These are phyloP conservation scores for Inga leiocalycina DNA, from an alignment of 306 rosid species.

Conservation along the genomic window DNA sequence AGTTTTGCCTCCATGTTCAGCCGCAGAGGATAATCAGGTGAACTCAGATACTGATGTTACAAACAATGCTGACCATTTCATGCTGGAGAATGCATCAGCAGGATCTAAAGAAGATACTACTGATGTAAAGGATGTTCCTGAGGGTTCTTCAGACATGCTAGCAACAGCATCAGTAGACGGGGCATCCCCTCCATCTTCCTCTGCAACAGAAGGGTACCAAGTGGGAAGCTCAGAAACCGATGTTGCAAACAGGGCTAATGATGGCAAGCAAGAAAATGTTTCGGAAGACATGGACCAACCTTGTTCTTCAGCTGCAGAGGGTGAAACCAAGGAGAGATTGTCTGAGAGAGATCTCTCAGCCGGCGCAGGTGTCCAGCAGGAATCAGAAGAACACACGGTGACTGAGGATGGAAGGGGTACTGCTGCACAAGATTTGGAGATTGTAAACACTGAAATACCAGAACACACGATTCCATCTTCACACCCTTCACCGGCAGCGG, in stretches of 20 bases:
- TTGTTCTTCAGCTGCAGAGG: conserved; percentile 19
- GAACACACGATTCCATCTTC: background rate
- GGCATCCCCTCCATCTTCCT: conserved; percentile 19
- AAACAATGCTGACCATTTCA: background rate
- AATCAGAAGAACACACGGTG: conserved; percentile 14
- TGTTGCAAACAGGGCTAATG: conserved; percentile 21
- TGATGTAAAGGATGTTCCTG: background rate
- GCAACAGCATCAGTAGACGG: background rate
- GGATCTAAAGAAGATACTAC: background rate
- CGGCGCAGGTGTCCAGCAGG: conserved; percentile 12
- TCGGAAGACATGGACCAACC: conserved; percentile 25
- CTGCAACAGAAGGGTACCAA: conserved; percentile 31
- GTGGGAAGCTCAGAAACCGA: conserved; percentile 28
- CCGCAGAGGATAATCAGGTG: conserved; percentile 28
- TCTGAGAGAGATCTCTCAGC: conserved; percentile 12
- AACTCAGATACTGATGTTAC: conserved; percentile 27
- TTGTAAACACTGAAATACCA: conserved; percentile 13
- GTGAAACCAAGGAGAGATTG: background rate
- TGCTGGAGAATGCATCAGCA: background rate
- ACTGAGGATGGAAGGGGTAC: conserved; percentile 10
- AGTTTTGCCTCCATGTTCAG: conserved; percentile 24
- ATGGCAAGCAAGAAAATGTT: conserved; percentile 25
- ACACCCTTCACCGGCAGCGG: background rate
- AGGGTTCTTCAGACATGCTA: conserved; percentile 14
- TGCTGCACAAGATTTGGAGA: background rate